Percentiles rank a stretch among this genome's conserved stretches.
Evolutionary conservation across 2,329 filamentous ascomycete genomes (phyloP).

Genomic region (Neofusicoccum cordaticola): DNA sequence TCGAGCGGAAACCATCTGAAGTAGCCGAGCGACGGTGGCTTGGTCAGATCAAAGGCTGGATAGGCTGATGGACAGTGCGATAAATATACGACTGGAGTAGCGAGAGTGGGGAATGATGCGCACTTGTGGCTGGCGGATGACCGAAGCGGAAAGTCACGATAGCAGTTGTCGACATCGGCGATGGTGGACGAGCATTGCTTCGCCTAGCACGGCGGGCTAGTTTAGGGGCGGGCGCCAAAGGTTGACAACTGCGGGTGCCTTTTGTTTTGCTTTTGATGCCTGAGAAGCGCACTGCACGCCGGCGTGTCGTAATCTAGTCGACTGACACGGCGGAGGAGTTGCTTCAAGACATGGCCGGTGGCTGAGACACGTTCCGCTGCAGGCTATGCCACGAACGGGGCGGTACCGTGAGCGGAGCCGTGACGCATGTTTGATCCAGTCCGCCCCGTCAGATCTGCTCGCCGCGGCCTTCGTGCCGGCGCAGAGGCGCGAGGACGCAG

Average conservation of each 20-base stretch:
- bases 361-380: slow-evolving; percentile 17
- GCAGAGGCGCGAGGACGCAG: neutral
- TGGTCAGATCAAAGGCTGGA: slow-evolving; percentile 9
- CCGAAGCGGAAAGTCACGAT: slow-evolving; percentile 17
- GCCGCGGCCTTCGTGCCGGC: slow-evolving; percentile 8
- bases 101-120: slow-evolving; percentile 13
- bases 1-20: slow-evolving; percentile 4
- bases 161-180: neutral
- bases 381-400: slow-evolving; percentile 3
- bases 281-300: neutral
- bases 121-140: neutral
- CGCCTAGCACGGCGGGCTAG: neutral
- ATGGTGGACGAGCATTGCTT: neutral
- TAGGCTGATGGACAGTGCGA: slow-evolving; percentile 13
- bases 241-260: neutral
- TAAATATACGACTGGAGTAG: slow-evolving; percentile 13
- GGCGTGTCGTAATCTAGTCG: neutral
- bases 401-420: slow-evolving; percentile 1
- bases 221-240: neutral
- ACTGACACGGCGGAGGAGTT: neutral
- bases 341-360: slow-evolving; percentile 7
- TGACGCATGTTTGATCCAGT: slow-evolving; percentile 14
- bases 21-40: slow-evolving; percentile 10
- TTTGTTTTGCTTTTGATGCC: slow-evolving; percentile 5
- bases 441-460: neutral